Base-by-base conservation (phyloP, 441 rosid genomes). In the Corymbia citriodora region DNA sequence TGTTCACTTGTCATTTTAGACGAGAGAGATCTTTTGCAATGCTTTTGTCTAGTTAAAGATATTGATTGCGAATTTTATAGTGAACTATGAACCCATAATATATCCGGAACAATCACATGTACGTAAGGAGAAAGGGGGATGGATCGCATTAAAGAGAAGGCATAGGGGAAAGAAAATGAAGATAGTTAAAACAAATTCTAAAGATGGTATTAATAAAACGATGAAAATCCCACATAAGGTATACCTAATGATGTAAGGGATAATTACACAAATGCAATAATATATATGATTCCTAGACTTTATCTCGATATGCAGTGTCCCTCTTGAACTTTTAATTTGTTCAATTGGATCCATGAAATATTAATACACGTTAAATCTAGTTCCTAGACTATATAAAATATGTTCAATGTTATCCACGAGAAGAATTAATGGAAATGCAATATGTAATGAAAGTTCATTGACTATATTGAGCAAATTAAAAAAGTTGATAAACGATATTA, bases 281-380 rank as follows among this genome's bases (percentile, higher is more conserved):
- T 25, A 10, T 25, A 10, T 59, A 23, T 10, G n/a, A 40, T 40
- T 40, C 45, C 6, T 40, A 40, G 45, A 40, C 6, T 40, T 40
- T 40, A 40, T 40, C 0, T 0, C 3, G 4, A 10, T 25, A 0
- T 59, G 0, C 7, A 25, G 8, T 59, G 25, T 59, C 1, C 4
- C 23, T 0, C 0, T 23, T 57, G 0, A 57, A 57, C 9, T 57
- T 57, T 57, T 57, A 10, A 57, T 2, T 57, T 0, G 0, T 57
- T 57, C 0, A 16, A 57, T 59, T 10, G 10, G 0, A 59, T 59
- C 14, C 1, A 2, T 23, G 25, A 59, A 59, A 0, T 10, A 40
- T 40, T 40, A 40, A 40, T 40, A 40, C 45, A 40, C 5, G 45
- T 40, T 40, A 40, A 40, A 40, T 40, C 1, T 40, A 6, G 45